Evolutionary conservation across 177 flowering plant genomes (phyloP).

Genomic region (Vitis hybrid): DNA sequence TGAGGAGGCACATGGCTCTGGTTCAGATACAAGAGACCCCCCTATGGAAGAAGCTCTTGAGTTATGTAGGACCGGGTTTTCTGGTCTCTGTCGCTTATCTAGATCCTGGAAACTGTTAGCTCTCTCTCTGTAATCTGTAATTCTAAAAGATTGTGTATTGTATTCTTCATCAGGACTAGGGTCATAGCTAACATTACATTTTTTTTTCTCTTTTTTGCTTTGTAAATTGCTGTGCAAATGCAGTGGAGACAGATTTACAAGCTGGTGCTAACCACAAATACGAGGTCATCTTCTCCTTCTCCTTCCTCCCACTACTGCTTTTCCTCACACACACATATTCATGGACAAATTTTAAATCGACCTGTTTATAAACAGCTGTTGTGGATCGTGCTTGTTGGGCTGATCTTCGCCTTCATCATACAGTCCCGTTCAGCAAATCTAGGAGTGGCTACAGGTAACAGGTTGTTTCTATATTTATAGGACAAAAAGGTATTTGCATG

Average conservation of each 20-base stretch:
- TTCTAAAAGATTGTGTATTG: too few relatives aligned
- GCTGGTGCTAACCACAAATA: constrained; percentile 49
- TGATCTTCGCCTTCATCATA: constrained; percentile 20
- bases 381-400: constrained; percentile 19
- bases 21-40: constrained; percentile 7
- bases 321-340: background rate
- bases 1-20: background rate
- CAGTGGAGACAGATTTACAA: constrained; percentile 54
- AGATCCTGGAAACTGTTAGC: constrained; percentile 23
- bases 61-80: constrained; percentile 22
- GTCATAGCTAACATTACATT: too few relatives aligned
- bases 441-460: constrained; percentile 5
- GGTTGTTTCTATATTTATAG: constrained; percentile 1
- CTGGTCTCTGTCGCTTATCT: constrained; percentile 26
- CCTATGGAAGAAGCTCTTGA: constrained; percentile 20
- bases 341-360: too few relatives aligned
- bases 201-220: background rate
- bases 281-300: constrained; percentile 25
- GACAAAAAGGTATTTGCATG: background rate
- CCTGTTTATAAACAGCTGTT: background rate
- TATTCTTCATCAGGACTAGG: background rate
- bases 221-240: background rate
- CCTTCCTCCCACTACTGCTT: background rate
- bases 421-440: constrained; percentile 16
- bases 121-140: constrained; percentile 1